Percentiles rank a stretch among this genome's conserved stretches.
phyloP scores from a whole-genome alignment of 768 basidiomycete genomes.

The Boletus edulis region DNA sequence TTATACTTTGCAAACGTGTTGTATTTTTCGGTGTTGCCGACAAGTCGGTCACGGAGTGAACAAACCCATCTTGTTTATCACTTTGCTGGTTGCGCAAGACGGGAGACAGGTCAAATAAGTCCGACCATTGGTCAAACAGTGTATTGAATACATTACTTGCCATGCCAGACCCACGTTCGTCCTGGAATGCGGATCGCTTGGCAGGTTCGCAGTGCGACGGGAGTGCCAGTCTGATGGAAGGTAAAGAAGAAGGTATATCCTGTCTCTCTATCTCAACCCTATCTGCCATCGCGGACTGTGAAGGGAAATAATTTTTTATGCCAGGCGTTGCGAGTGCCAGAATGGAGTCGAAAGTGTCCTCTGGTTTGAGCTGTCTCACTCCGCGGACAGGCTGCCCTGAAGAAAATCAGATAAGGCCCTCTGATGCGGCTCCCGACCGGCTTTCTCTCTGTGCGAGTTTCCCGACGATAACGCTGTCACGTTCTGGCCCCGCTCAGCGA shows the following conservation, averaged over 20 bases:
- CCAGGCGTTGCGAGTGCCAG: neutral
- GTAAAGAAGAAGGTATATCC: neutral
- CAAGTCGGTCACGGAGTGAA: neutral
- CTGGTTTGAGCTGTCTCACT: neutral
- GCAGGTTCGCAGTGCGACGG: neutral
- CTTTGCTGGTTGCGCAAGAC: neutral
- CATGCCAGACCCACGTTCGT: neutral
- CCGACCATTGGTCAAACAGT: neutral
- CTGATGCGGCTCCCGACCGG: neutral
- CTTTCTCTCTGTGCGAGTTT: neutral
- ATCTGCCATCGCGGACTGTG: constrained; percentile 7
- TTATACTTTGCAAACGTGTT: too few relatives aligned
- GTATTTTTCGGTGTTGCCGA: neutral
- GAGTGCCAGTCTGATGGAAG: neutral
- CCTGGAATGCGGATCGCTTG: neutral
- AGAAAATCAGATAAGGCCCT: neutral
- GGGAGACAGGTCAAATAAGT: neutral
- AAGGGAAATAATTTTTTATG: neutral
- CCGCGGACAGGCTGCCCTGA: constrained; percentile 7
- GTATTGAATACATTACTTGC: neutral
- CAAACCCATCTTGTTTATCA: neutral
- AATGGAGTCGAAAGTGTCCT: neutral
- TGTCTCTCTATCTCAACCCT: neutral
- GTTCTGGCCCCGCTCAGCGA: neutral
- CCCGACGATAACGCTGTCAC: neutral